phyloP scores from a whole-genome alignment of 2,329 filamentous ascomycete species.

The Paraphaeosphaeria sporulosa region DNA sequence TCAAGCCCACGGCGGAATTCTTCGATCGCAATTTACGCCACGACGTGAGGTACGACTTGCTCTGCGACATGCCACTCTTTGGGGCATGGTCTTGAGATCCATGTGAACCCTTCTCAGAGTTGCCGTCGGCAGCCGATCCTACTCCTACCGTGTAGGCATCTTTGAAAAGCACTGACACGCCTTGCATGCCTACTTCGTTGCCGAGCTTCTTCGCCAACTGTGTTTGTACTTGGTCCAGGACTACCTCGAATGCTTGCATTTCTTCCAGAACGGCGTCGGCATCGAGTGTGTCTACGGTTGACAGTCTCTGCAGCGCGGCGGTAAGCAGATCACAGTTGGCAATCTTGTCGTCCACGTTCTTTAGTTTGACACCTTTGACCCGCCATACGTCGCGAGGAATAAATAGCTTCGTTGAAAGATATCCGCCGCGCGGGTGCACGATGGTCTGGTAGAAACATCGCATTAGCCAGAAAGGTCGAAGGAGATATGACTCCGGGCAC shows the following conservation, averaged over 20 bases:
- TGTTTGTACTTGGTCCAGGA: conserved; percentile 85
- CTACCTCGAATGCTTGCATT: conserved; percentile 85
- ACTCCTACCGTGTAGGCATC: conserved; percentile 60
- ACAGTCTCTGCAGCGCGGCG: conserved; percentile 83
- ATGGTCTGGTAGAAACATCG: conserved; percentile 91
- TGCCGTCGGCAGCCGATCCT: conserved; percentile 34
- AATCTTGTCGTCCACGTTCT: conserved; percentile 91
- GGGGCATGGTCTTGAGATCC: conserved; percentile 42
- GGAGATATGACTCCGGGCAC: conserved; percentile 84
- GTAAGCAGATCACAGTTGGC: conserved; percentile 90
- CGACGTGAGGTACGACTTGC: conserved; percentile 81
- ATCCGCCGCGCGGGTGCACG: conserved; percentile 88
- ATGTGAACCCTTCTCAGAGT: conserved; percentile 34
- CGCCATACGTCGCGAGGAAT: conserved; percentile 92
- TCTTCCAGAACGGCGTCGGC: conserved; percentile 92
- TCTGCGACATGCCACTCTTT: conserved; percentile 45
- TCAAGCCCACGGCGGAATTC: conserved; percentile 69
- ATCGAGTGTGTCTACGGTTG: conserved; percentile 84
- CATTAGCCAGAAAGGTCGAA: conserved; percentile 99
- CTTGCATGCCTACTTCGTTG: conserved; percentile 88
- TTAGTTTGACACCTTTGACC: conserved; percentile 92
- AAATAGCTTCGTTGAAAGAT: conserved; percentile 89
- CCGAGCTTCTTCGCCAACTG: conserved; percentile 83
- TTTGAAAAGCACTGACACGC: conserved; percentile 76
- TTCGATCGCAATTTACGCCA: conserved; percentile 93